These are phyloP conservation scores for Tylopilus subfusipes DNA, from an alignment of 768 basidiomycete genomes.

Conservation along the genomic window DNA sequence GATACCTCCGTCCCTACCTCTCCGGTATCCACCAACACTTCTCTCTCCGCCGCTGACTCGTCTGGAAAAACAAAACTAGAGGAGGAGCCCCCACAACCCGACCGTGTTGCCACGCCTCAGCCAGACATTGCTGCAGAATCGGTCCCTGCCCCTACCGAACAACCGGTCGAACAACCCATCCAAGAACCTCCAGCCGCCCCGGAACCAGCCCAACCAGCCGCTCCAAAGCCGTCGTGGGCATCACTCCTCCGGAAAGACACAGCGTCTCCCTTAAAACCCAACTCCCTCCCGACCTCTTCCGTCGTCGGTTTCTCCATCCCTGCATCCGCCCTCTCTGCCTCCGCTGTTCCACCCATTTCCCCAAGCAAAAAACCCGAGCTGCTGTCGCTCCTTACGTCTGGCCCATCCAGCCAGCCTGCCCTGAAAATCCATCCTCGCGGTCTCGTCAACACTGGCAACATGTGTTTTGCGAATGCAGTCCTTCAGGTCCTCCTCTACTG, in stretches of 20 bases:
- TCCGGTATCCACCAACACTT: constrained; percentile 59
- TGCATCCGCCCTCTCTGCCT: constrained; percentile 35
- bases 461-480: constrained; percentile 97
- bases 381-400: constrained; percentile 49
- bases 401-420: constrained; percentile 23
- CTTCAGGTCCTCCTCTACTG: constrained; percentile 89
- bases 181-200: constrained; percentile 6
- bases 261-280: constrained; percentile 38
- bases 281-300: constrained; percentile 62
- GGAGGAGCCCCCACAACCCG: constrained; percentile 12
- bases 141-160: neutral
- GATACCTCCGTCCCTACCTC: constrained; percentile 49
- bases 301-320: constrained; percentile 75
- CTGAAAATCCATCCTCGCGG: constrained; percentile 65
- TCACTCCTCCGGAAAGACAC: constrained; percentile 57
- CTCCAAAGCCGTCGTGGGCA: constrained; percentile 69
- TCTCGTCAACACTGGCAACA: constrained; percentile 90
- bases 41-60: constrained; percentile 41
- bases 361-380: constrained; percentile 47
- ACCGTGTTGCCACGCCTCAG: constrained; percentile 10
- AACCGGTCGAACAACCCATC: neutral
- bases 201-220: constrained; percentile 23
- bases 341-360: constrained; percentile 27
- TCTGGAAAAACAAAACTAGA: constrained; percentile 8
- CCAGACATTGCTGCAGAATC: constrained; percentile 4